These are phyloP conservation scores for Immersiella caudata DNA, from an alignment of 495 filamentous ascomycete species.

Conservation along the genomic window DNA sequence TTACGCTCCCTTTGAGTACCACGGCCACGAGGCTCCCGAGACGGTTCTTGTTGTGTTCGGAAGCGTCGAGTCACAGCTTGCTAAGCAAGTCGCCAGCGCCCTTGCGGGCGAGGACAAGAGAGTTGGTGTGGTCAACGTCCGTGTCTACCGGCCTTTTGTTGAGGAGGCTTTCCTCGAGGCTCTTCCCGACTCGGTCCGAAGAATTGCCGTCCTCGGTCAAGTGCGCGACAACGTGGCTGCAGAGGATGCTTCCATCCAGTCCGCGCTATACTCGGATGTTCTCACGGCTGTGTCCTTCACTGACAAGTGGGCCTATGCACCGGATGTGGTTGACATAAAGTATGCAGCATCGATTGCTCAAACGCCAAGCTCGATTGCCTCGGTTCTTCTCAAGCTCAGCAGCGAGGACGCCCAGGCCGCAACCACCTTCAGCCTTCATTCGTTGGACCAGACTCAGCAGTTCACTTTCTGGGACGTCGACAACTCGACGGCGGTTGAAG, in stretches of 20 bases:
- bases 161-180: slow-evolving; percentile 87
- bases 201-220: slow-evolving; percentile 69
- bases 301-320: slow-evolving; percentile 59
- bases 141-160: slow-evolving; percentile 90
- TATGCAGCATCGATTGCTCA: slow-evolving; percentile 80
- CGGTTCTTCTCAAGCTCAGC: slow-evolving; percentile 64
- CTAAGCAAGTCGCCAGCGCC: slow-evolving; percentile 75
- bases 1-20: slow-evolving; percentile 91
- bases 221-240: slow-evolving; percentile 55
- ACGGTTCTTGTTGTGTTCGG: slow-evolving; percentile 89
- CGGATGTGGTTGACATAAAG: slow-evolving; percentile 78
- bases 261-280: slow-evolving; percentile 85
- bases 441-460: slow-evolving; percentile 62
- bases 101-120: slow-evolving; percentile 70
- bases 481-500: slow-evolving; percentile 64
- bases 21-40: slow-evolving; percentile 76
- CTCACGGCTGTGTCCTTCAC: slow-evolving; percentile 82
- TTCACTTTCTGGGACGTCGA: slow-evolving; percentile 96
- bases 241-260: slow-evolving; percentile 72
- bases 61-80: slow-evolving; percentile 82
- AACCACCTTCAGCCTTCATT: slow-evolving; percentile 46
- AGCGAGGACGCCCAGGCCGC: slow-evolving; percentile 58
- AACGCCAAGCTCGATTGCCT: slow-evolving; percentile 69
- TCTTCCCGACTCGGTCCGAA: slow-evolving; percentile 73
- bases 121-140: slow-evolving; percentile 86